Evolutionary conservation across 192 early-diverging fungal species (phyloP), one percentile per base, ranked within the genome.

Genomic region (Coemansia sp.): DNA sequence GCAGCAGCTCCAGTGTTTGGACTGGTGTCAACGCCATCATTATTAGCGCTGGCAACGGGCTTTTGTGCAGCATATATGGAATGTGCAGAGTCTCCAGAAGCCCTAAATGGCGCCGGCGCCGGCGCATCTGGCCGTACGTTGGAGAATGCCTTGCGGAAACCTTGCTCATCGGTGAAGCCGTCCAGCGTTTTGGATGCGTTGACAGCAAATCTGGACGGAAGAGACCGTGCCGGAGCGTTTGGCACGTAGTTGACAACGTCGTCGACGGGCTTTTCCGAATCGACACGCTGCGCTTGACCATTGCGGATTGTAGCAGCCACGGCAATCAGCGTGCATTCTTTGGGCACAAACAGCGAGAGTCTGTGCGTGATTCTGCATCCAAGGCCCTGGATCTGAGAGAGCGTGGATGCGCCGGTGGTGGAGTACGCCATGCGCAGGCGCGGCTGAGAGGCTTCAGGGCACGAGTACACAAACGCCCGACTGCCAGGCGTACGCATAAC

Each of bases 381-480:
- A 11, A 76, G 69, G 56, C 60, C 63, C 63, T 81, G 74, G 58
- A 74, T 79, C 65, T 85, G 75, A 18, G 64, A 68, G 5, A 85
- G 57, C 8, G 79, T 71, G 12, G 79, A 32, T 9, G 70, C 60
- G 16, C 61, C 58, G 19, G 84, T 73, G 1, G 84, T 81, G 43
- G 84, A 85, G 49, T 85, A 85, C 13, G 75, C 76, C 84, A 85
- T 85, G 58, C 84, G 84, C 53, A 81, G 68, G 11, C 79, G 80
- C 38, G 84, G 79, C 13, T 72, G 68, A 13, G 79, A 81, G 4
- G 60, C 41, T 21, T 81, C 78, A 18, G 84, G 84, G 52, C 84
- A 85, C 45, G 63, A 75, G 70, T 85, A 85, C 37, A 85, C 79
- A 59, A 85, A 74, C 44, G 74, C 70, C 39, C 75, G 74, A 49